These are phyloP conservation scores for Vinca minor DNA, from an alignment of 257 asterid species.

Conservation along the genomic window DNA sequence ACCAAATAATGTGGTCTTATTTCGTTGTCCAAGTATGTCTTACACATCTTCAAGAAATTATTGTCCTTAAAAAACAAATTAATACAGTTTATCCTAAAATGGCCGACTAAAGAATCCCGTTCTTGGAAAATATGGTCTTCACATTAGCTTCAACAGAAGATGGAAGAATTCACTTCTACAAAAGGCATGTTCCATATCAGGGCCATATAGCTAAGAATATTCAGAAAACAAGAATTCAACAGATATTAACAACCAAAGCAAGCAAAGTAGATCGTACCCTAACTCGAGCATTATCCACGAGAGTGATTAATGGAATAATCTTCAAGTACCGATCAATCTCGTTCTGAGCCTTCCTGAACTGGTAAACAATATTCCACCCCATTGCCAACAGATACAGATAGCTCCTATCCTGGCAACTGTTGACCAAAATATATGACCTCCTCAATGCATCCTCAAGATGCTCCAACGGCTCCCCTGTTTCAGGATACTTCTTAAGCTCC, in stretches of 20 bases:
- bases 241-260: not conserved
- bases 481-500: constrained; percentile 73
- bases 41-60: no score
- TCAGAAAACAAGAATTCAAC: not conserved
- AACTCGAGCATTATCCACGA: constrained; percentile 88
- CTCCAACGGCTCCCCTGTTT: constrained; percentile 80
- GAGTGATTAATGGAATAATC: constrained; percentile 89
- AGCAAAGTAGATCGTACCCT: constrained; percentile 43
- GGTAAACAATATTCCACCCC: constrained; percentile 98
- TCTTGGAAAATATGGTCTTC: no score
- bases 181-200: no score
- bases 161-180: not conserved
- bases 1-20: not conserved
- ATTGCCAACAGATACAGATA: constrained; percentile 75
- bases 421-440: constrained; percentile 68
- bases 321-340: constrained; percentile 79
- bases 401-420: constrained; percentile 84
- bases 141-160: not conserved
- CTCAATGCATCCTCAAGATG: constrained; percentile 84
- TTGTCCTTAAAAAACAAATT: no score
- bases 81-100: not conserved
- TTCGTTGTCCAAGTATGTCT: not conserved
- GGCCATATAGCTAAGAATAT: not conserved
- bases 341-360: constrained; percentile 76
- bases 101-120: not conserved